Percentiles rank a stretch among this genome's conserved stretches.
phyloP scores from a whole-genome alignment of 345 rosid species.

The Melaleuca quinquenervia region DNA sequence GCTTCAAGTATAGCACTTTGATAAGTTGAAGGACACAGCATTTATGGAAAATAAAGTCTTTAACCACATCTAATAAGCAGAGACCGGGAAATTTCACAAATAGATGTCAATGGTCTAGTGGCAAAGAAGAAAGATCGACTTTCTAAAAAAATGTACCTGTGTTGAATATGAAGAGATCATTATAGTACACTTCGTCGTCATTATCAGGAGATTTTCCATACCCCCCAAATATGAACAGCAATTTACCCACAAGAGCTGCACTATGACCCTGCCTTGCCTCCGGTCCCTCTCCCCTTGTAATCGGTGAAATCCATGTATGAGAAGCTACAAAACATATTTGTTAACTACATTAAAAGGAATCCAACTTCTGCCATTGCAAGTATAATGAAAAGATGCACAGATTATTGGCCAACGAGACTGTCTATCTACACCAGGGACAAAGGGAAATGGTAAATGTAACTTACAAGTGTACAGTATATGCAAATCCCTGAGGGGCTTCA shows the following conservation, averaged over 20 bases:
- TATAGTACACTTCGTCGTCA: constrained; percentile 70
- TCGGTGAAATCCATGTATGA: constrained; percentile 78
- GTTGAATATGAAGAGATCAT: constrained; percentile 74
- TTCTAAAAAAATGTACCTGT: constrained; percentile 39
- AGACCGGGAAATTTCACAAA: too few relatives aligned
- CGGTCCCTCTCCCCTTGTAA: constrained; percentile 85
- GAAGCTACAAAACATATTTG: constrained; percentile 35
- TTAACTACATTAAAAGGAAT: background rate
- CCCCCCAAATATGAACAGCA: constrained; percentile 86
- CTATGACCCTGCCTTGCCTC: constrained; percentile 89
- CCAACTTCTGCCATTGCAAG: background rate
- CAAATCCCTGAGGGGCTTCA: constrained; percentile 66
- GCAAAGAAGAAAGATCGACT: background rate
- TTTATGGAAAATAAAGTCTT: background rate
- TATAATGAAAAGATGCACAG: background rate
- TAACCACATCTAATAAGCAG: too few relatives aligned
- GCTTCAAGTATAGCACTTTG: background rate
- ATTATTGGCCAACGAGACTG: background rate
- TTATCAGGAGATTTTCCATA: constrained; percentile 59
- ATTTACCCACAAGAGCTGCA: constrained; percentile 84
- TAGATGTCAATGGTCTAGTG: background rate
- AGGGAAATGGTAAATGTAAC: constrained; percentile 4
- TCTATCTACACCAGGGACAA: background rate
- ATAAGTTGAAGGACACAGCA: background rate
- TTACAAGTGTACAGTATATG: constrained; percentile 74